phyloP scores from a whole-genome alignment of 495 filamentous ascomycete genomes.

The Mycothermus thermophilus region DNA sequence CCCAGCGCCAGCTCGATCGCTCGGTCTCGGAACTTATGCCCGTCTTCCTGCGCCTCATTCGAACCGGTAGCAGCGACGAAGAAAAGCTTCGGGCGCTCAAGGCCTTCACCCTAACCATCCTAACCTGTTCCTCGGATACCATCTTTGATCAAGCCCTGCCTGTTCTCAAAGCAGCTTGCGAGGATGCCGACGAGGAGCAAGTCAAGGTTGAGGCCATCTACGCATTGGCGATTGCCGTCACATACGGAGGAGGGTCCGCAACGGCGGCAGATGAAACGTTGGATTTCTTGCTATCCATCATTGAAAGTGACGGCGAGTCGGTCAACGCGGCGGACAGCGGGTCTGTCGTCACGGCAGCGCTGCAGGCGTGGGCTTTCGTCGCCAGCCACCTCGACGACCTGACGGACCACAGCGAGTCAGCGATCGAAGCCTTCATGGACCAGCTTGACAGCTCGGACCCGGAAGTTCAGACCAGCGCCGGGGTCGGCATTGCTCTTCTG shows the following conservation, averaged over 20 bases:
- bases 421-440: constrained; percentile 78
- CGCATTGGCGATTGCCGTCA: constrained; percentile 54
- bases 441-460: constrained; percentile 70
- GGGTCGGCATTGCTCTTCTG: constrained; percentile 77
- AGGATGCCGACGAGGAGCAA: constrained; percentile 48
- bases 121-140: constrained; percentile 57
- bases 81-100: constrained; percentile 60
- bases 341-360: constrained; percentile 65
- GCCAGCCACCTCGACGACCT: constrained; percentile 74
- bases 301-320: constrained; percentile 67
- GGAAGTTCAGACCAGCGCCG: constrained; percentile 70
- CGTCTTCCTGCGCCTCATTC: constrained; percentile 61
- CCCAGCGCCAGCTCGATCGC: constrained; percentile 48
- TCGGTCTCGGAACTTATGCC: constrained; percentile 52
- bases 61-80: constrained; percentile 52
- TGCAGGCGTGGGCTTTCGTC: constrained; percentile 80
- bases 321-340: constrained; percentile 62
- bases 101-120: constrained; percentile 61
- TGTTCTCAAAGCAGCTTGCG: constrained; percentile 53
- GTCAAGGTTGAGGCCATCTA: constrained; percentile 66
- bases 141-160: constrained; percentile 52
- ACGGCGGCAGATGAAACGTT: constrained; percentile 62
- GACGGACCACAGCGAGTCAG: constrained; percentile 53
- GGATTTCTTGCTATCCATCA: constrained; percentile 71
- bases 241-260: constrained; percentile 66